A percentile compares a stretch with the other conserved stretches of the same genome.
Conservation (phyloP, 2,329 filamentous ascomycete species). For the Chrysoporthe deuterocubensis region DNA sequence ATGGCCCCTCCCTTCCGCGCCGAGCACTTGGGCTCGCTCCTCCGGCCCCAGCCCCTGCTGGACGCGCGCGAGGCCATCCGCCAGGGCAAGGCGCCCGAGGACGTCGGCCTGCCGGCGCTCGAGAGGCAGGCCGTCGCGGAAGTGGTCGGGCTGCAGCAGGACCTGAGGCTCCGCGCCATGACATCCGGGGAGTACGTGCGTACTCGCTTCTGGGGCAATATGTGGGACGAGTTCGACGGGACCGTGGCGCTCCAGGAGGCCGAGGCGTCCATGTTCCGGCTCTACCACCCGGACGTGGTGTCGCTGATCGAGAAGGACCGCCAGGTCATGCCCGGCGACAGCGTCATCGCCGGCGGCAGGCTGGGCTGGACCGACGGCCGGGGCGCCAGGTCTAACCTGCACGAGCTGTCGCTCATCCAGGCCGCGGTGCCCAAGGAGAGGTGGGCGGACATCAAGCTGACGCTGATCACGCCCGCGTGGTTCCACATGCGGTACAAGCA, state of each 20-base stretch:
- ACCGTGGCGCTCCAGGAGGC: conserved; percentile 54
- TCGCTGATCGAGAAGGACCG: conserved; percentile 56
- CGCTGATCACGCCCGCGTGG: conserved; percentile 58
- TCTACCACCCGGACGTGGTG: conserved; percentile 60
- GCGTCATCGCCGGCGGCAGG: conserved; percentile 56
- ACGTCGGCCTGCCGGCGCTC: conserved; percentile 58
- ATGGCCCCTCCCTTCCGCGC: conserved; percentile 42
- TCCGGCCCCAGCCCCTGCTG: conserved; percentile 40
- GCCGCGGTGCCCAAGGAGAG: conserved; percentile 49
- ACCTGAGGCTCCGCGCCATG: conserved; percentile 68
- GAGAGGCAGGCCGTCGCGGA: conserved; percentile 70
- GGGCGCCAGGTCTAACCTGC: conserved; percentile 51
- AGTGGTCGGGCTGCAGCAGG: conserved; percentile 70
- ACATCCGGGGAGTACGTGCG: conserved; percentile 72
- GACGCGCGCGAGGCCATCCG: conserved; percentile 62
- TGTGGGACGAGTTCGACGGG: conserved; percentile 59
- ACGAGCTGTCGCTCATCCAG: conserved; percentile 55
- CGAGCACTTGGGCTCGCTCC: conserved; percentile 43
- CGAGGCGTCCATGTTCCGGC: conserved; percentile 55
- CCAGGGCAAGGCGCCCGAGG: conserved; percentile 55
- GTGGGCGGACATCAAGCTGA: conserved; percentile 58
- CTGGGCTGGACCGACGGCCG: conserved; percentile 46
- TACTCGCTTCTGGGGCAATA: conserved; percentile 56
- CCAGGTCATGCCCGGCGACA: conserved; percentile 60
- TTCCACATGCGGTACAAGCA: conserved; percentile 61